These are phyloP conservation scores for Aspergillus incahuasiensis DNA, from an alignment of 495 filamentous ascomycete species.

Conservation along the genomic window DNA sequence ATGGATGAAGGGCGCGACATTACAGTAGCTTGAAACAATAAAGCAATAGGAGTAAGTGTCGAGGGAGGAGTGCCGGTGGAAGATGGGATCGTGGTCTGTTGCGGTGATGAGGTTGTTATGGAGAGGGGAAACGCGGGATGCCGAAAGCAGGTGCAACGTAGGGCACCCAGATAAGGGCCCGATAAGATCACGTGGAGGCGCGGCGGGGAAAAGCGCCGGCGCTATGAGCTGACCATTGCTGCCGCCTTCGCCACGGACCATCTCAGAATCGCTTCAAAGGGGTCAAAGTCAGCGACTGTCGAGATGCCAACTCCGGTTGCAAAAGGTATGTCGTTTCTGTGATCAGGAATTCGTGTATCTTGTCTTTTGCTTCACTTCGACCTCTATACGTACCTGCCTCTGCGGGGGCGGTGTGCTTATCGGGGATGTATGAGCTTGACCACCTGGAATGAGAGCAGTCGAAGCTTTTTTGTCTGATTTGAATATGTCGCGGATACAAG, in stretches of 20 bases:
- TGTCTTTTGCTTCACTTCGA: not conserved
- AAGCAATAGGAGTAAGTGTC: not conserved
- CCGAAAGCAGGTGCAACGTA: slow-evolving; percentile 32
- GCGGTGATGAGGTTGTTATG: slow-evolving; percentile 9
- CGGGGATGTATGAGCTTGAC: slow-evolving; percentile 24
- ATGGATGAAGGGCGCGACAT: slow-evolving; percentile 52
- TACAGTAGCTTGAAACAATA: not conserved
- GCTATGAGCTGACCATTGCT: slow-evolving; percentile 8
- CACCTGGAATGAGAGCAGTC: not conserved
- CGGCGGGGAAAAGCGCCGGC: slow-evolving; percentile 10
- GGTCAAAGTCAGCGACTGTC: not conserved
- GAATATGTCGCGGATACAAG: too few relatives aligned
- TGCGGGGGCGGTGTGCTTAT: slow-evolving; percentile 35
- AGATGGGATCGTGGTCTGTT: not conserved
- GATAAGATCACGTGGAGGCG: slow-evolving; percentile 26
- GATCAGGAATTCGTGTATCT: slow-evolving; percentile 3
- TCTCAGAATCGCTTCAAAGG: not conserved
- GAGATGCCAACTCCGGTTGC: slow-evolving; percentile 51
- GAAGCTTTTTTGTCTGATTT: too few relatives aligned
- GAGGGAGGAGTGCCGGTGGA: not conserved
- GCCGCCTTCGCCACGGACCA: slow-evolving; percentile 7
- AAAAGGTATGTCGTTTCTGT: slow-evolving; percentile 39
- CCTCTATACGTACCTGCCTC: not conserved
- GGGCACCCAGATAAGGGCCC: slow-evolving; percentile 40
- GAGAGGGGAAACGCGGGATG: slow-evolving; percentile 25